Percentiles rank a stretch among this genome's conserved stretches.
Conservation (phyloP, 2,329 filamentous ascomycete genomes). For the Didymella glomerata region DNA sequence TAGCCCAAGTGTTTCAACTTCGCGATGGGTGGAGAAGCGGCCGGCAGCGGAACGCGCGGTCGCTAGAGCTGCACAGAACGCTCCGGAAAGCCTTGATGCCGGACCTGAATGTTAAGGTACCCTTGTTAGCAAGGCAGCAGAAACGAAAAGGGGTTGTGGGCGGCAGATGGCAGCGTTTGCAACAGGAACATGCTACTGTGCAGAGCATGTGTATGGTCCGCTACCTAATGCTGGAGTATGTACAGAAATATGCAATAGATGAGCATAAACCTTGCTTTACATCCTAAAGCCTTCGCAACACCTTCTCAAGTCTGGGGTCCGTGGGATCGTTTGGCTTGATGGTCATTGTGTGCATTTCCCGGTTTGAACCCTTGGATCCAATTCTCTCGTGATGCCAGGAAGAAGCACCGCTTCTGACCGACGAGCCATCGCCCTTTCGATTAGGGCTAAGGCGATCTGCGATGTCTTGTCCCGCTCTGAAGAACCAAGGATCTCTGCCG, state of each 20-base stretch:
- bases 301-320: slow-evolving; percentile 42
- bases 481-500: slow-evolving; percentile 47
- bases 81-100: slow-evolving; percentile 1
- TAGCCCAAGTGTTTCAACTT: slow-evolving; percentile 5
- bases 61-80: slow-evolving; percentile 2
- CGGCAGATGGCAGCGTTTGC: background rate
- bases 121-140: background rate
- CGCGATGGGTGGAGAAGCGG: slow-evolving; percentile 3
- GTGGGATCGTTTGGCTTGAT: slow-evolving; percentile 36
- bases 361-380: slow-evolving; percentile 39
- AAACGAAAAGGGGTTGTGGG: background rate
- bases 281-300: slow-evolving; percentile 25
- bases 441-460: slow-evolving; percentile 31
- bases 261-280: slow-evolving; percentile 2
- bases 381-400: slow-evolving; percentile 37
- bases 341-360: slow-evolving; percentile 42
- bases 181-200: background rate
- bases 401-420: slow-evolving; percentile 37
- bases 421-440: slow-evolving; percentile 31
- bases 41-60: slow-evolving; percentile 12
- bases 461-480: slow-evolving; percentile 38
- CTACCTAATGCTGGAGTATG: slow-evolving; percentile 1
- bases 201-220: background rate
- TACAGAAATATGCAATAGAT: slow-evolving; percentile 9
- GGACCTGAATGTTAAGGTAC: background rate